Base-by-base conservation (phyloP, 345 rosid species). In the Gossypium longicalyx region DNA sequence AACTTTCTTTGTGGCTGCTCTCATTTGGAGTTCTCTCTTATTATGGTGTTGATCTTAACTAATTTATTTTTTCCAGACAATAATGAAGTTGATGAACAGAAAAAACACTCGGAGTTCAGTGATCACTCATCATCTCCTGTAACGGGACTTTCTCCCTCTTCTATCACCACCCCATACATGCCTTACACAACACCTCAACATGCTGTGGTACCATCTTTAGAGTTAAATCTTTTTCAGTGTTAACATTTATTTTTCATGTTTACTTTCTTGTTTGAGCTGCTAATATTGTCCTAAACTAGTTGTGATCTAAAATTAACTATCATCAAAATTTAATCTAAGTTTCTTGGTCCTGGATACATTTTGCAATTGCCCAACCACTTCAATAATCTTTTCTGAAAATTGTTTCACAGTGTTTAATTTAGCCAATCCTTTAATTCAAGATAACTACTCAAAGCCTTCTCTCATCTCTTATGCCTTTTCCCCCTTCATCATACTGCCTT, bases 21-120 rank as follows among this genome's bases (percentile, higher is more conserved):
- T 64, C 23, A 59, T 70, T 49, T 72, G 12, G 65, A 43, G 48
- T 48, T 60, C 61, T 34, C 57, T 54, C 72, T 16, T 10, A 4
- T 68, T 62, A 10, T 59, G 71, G 25, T 64, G 49, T n/a, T 59
- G n/a, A 20, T 19, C 45, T 47, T 53, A 53, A 76, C 67, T 59
- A 54, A 8, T 64, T 54, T 65, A 4, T 47, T 16, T 58, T 58
- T 74, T 59, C 51, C 84, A 94, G 98, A 87, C 81, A 92, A 84
- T 78, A 86, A 82, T 74, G 90, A 89, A 77, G 83, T 80, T 71
- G 88, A 77, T 78, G 97, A 86, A 86, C 97, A 87, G 76, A 88
- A 84, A 79, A 89, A 89, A 45, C 84, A 75, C 66, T 71, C 85
- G 43, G 93, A 85, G 81, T 71, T 83, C 45, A 87, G 78, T 75